Percentiles rank a stretch among this genome's conserved stretches.
Conservation (phyloP, 345 rosid species). For the Citrus unshiu region DNA sequence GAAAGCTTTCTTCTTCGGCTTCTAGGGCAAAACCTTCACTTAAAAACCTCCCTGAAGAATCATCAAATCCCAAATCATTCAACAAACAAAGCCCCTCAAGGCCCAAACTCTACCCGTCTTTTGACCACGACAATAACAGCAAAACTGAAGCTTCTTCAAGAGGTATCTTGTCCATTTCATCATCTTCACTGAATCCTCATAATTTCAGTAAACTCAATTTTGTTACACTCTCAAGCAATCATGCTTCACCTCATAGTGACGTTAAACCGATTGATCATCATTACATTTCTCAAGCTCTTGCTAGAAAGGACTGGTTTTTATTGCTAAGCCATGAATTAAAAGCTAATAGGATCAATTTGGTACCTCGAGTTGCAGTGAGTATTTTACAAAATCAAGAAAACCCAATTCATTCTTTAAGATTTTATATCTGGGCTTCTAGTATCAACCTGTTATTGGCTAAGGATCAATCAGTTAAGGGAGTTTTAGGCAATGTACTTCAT, state of each 20-base stretch:
- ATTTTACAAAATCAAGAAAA: slow-evolving; percentile 76
- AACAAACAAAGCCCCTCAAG: slow-evolving; percentile 8
- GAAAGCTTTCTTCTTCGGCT: slow-evolving; percentile 49
- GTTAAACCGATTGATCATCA: slow-evolving; percentile 34
- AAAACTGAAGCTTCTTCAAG: slow-evolving; percentile 14
- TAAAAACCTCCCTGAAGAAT: slow-evolving; percentile 4
- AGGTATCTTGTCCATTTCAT: slow-evolving; percentile 22
- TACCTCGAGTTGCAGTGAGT: slow-evolving; percentile 52
- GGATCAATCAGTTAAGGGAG: slow-evolving; percentile 53
- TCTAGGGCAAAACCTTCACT: slow-evolving; percentile 39
- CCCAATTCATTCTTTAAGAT: slow-evolving; percentile 52
- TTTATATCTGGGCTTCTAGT: slow-evolving; percentile 76
- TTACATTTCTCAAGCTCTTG: slow-evolving; percentile 54
- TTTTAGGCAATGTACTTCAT: slow-evolving; percentile 44
- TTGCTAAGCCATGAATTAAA: slow-evolving; percentile 57
- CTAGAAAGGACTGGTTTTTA: slow-evolving; percentile 69
- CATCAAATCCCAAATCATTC: slow-evolving; percentile 1
- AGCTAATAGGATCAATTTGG: slow-evolving; percentile 47
- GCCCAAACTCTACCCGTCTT: background rate
- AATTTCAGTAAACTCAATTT: background rate
- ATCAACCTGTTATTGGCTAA: slow-evolving; percentile 38
- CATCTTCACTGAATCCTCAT: slow-evolving; percentile 1
- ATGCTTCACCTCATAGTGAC: slow-evolving; percentile 11
- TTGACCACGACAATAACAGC: background rate
- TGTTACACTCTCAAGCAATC: slow-evolving; percentile 2